Percentiles rank a stretch among this genome's conserved stretches.
Conservation (phyloP, 257 asterid genomes). For the Voacanga thouarsii region DNA sequence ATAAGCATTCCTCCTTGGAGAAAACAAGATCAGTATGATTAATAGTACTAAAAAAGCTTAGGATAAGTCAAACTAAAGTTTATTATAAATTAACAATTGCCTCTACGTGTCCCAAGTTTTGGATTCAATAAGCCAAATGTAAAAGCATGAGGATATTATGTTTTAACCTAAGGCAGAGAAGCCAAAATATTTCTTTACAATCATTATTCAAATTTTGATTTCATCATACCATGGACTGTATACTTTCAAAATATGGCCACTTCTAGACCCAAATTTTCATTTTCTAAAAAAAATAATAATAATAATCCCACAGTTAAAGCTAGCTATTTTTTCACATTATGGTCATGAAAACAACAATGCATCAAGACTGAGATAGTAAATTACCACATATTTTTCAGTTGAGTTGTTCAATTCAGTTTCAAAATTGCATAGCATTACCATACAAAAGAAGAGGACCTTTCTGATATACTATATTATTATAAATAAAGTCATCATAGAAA, state of each 20-base stretch:
- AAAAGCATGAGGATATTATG: neutral
- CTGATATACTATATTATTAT: neutral
- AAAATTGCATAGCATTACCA: neutral
- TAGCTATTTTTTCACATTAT: neutral
- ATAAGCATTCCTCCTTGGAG: constrained; percentile 91
- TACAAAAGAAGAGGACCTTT: neutral
- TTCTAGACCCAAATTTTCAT: neutral
- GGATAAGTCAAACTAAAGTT: neutral
- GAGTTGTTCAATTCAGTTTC: neutral
- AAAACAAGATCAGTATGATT: constrained; percentile 14
- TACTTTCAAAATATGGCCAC: too few relatives aligned
- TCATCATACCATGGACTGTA: too few relatives aligned
- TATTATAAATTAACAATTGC: neutral
- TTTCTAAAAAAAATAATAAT: neutral
- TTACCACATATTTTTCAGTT: neutral
- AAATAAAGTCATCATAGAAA: too few relatives aligned
- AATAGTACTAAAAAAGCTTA: neutral
- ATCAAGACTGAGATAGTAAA: neutral
- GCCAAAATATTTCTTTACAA: neutral
- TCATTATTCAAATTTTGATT: too few relatives aligned
- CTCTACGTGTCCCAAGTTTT: neutral
- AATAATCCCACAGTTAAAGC: neutral
- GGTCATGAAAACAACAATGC: neutral
- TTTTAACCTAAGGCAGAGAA: neutral
- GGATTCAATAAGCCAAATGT: neutral